Evolutionary conservation across 345 rosid species (phyloP).

Genomic region (Lepidium sativum): DNA sequence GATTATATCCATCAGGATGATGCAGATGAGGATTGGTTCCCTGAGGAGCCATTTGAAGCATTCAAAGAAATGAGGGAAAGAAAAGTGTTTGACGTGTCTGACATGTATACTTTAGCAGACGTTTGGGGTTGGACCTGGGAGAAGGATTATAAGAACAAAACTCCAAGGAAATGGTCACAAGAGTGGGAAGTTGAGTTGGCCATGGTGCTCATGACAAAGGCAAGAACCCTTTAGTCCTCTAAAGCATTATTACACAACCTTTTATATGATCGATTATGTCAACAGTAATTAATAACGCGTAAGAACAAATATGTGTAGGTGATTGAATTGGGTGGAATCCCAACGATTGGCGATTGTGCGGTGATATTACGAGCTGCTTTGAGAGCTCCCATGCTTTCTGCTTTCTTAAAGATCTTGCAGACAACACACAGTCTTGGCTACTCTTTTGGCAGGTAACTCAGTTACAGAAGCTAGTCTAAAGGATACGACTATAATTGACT

Average conservation of each 20-base stretch:
- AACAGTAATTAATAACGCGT: not conserved
- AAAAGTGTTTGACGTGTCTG: slow-evolving; percentile 62
- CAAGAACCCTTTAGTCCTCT: slow-evolving; percentile 17
- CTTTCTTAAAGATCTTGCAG: slow-evolving; percentile 80
- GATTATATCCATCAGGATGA: slow-evolving; percentile 50
- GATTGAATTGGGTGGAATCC: slow-evolving; percentile 76
- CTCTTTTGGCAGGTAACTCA: slow-evolving; percentile 61
- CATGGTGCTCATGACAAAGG: slow-evolving; percentile 68
- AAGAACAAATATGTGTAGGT: slow-evolving; percentile 40
- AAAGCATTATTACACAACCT: not conserved
- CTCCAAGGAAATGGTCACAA: slow-evolving; percentile 81
- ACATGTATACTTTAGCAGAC: slow-evolving; percentile 95
- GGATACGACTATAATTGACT: not conserved
- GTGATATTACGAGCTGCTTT: slow-evolving; percentile 72
- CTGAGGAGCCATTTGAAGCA: slow-evolving; percentile 75
- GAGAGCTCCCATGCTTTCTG: slow-evolving; percentile 84
- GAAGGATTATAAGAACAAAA: slow-evolving; percentile 57
- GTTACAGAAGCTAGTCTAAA: not conserved
- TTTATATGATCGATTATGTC: not conserved
- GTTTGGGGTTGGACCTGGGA: slow-evolving; percentile 99
- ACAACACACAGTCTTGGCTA: slow-evolving; percentile 68
- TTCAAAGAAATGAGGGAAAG: slow-evolving; percentile 79
- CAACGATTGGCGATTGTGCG: slow-evolving; percentile 89
- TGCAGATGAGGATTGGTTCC: slow-evolving; percentile 88
- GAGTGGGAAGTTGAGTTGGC: slow-evolving; percentile 98